Evolutionary conservation across 2,329 filamentous ascomycete genomes (phyloP).

Genomic region (Aspergillus texensis): DNA sequence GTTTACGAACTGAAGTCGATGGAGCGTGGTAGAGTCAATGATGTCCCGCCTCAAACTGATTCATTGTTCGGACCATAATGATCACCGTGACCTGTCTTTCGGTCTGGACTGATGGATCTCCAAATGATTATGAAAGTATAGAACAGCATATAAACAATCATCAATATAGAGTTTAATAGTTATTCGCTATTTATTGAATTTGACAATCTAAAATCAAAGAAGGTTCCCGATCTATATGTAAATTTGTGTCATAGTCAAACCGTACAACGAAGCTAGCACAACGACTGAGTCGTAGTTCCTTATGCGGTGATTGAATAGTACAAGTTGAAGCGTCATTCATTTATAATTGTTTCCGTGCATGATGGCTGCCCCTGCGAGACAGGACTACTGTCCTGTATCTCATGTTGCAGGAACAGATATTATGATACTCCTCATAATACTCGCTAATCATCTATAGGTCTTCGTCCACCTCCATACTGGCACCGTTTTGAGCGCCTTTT

Average conservation of each 20-base stretch:
- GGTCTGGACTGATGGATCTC: not conserved
- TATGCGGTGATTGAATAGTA: not conserved
- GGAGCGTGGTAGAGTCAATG: not conserved
- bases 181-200: not conserved
- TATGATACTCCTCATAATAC: slow-evolving; percentile 4
- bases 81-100: not conserved
- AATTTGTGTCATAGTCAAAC: not conserved
- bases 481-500: slow-evolving; percentile 50
- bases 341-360: slow-evolving; percentile 7
- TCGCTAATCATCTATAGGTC: slow-evolving; percentile 43
- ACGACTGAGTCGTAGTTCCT: slow-evolving; percentile 8
- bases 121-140: not conserved
- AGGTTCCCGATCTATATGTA: not conserved
- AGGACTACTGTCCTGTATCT: not conserved
- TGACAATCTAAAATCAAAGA: not conserved
- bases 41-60: not conserved
- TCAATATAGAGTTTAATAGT: not conserved
- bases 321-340: slow-evolving; percentile 11
- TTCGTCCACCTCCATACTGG: slow-evolving; percentile 71
- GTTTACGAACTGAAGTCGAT: slow-evolving; percentile 16
- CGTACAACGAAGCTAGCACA: not conserved
- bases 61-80: not conserved
- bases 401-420: slow-evolving; percentile 3
- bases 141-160: not conserved
- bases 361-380: not conserved